Conservation (phyloP, 2,329 filamentous ascomycete species). For the Claviceps monticola region DNA sequence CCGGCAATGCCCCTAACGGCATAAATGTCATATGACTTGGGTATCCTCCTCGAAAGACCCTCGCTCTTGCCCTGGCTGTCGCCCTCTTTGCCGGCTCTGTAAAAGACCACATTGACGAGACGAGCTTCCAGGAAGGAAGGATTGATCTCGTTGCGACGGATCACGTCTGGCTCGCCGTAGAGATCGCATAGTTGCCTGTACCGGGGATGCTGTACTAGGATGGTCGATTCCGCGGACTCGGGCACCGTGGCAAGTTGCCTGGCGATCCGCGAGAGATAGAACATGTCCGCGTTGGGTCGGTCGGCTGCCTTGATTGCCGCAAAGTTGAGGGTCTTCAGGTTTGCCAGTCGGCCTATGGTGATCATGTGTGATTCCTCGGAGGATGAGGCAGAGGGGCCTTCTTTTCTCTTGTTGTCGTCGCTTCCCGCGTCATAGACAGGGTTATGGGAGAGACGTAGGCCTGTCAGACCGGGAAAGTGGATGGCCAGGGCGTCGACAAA, state of each 20-base stretch:
- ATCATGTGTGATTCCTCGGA: slow-evolving; percentile 83
- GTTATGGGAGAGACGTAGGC: slow-evolving; percentile 73
- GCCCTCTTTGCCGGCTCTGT: slow-evolving; percentile 7
- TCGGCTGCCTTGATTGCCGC: slow-evolving; percentile 58
- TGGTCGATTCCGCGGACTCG: slow-evolving; percentile 34
- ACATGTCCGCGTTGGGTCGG: slow-evolving; percentile 78
- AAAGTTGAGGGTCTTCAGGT: slow-evolving; percentile 59
- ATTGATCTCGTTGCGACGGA: slow-evolving; percentile 45
- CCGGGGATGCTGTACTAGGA: slow-evolving; percentile 53
- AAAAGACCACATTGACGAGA: slow-evolving; percentile 52
- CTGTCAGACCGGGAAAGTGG: slow-evolving; percentile 58
- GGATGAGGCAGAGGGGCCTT: slow-evolving; percentile 21
- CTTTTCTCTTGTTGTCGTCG: slow-evolving; percentile 21
- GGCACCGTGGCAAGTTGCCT: slow-evolving; percentile 54
- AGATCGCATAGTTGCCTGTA: slow-evolving; percentile 60
- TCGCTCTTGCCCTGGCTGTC: slow-evolving; percentile 5
- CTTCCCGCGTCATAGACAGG: slow-evolving; percentile 56
- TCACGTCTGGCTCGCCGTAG: slow-evolving; percentile 58
- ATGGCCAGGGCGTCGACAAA: slow-evolving; percentile 57
- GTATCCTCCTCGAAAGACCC: slow-evolving; percentile 39
- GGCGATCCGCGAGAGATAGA: slow-evolving; percentile 76
- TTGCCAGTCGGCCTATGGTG: slow-evolving; percentile 59
- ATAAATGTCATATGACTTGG: slow-evolving; percentile 68
- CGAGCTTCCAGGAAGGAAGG: slow-evolving; percentile 73
- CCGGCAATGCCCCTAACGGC: slow-evolving; percentile 66